These are phyloP conservation scores for Cordyceps tenuipes DNA, from an alignment of 2,329 filamentous ascomycete genomes.

Conservation along the genomic window DNA sequence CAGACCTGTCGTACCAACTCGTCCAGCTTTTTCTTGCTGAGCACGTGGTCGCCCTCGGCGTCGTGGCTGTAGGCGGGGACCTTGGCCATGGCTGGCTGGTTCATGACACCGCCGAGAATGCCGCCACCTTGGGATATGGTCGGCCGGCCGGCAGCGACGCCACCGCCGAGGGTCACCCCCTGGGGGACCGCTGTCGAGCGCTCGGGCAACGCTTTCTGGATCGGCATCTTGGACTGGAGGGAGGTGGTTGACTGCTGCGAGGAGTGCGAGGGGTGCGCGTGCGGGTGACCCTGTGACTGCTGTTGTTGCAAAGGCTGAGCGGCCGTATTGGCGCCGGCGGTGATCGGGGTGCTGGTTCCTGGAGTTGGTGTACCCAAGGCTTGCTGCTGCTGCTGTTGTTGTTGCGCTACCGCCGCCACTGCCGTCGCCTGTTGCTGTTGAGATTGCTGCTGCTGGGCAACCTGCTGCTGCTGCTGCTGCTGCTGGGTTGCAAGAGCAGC, in stretches of 20 bases:
- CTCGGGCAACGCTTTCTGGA: conserved; percentile 68
- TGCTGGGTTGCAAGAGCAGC: conserved; percentile 24
- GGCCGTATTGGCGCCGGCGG: conserved; percentile 14
- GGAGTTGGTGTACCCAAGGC: conserved; percentile 11
- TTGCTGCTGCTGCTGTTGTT: conserved; percentile 10
- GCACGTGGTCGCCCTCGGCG: conserved; percentile 80
- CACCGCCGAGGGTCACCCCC: conserved; percentile 62
- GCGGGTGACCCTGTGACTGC: conserved; percentile 34
- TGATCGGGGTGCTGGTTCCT: conserved; percentile 18
- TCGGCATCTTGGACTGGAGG: conserved; percentile 61
- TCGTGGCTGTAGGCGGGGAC: conserved; percentile 80
- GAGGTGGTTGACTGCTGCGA: conserved; percentile 24
- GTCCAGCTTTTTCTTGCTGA: conserved; percentile 97
- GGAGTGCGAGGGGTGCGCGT: conserved; percentile 38
- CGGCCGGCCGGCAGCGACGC: conserved; percentile 60
- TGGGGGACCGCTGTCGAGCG: conserved; percentile 61
- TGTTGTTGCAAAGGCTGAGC: conserved; percentile 22
- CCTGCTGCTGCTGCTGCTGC: conserved; percentile 13
- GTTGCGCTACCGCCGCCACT: not conserved
- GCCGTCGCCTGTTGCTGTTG: conserved; percentile 19
- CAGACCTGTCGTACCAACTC: conserved; percentile 92
- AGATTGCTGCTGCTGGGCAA: conserved; percentile 22
- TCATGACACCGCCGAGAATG: conserved; percentile 72
- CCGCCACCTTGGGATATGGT: conserved; percentile 74
- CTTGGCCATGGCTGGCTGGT: conserved; percentile 75